Conservation (phyloP, 2,329 filamentous ascomycete genomes). For the Colletotrichum truncatum region DNA sequence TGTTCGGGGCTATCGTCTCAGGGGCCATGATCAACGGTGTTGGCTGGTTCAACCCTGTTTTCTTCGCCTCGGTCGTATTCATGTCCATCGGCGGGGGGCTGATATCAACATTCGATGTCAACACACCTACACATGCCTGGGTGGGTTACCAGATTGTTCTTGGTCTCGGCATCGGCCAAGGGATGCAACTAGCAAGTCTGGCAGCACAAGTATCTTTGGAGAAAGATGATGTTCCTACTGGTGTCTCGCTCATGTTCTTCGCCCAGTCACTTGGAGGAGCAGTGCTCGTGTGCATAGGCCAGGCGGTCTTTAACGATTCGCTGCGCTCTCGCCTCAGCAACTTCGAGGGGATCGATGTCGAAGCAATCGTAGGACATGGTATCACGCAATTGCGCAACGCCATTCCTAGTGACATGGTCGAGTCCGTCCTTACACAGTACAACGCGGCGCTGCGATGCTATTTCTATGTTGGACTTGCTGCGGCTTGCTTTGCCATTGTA, state of each 20-base stretch:
- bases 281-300: constrained; percentile 59
- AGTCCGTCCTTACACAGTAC: constrained; percentile 52
- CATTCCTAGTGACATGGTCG: constrained; percentile 32
- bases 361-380: constrained; percentile 42
- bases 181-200: constrained; percentile 53
- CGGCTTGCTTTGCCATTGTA: constrained; percentile 57
- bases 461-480: constrained; percentile 63
- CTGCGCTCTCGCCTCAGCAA: constrained; percentile 48
- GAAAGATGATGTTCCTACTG: constrained; percentile 52
- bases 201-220: constrained; percentile 54
- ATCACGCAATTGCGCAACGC: constrained; percentile 60
- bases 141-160: constrained; percentile 53
- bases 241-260: constrained; percentile 55
- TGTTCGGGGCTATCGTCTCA: constrained; percentile 42
- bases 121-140: constrained; percentile 47
- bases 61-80: constrained; percentile 45
- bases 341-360: constrained; percentile 44
- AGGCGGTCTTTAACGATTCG: constrained; percentile 59
- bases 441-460: constrained; percentile 62
- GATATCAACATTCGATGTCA: constrained; percentile 49
- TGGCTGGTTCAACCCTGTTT: constrained; percentile 55
- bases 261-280: constrained; percentile 51
- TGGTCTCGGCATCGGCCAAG: constrained; percentile 51
- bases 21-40: constrained; percentile 45
- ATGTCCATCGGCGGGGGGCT: constrained; percentile 49